phyloP scores from a whole-genome alignment of 2,329 filamentous ascomycete species.

The Exophiala alcalophila region DNA sequence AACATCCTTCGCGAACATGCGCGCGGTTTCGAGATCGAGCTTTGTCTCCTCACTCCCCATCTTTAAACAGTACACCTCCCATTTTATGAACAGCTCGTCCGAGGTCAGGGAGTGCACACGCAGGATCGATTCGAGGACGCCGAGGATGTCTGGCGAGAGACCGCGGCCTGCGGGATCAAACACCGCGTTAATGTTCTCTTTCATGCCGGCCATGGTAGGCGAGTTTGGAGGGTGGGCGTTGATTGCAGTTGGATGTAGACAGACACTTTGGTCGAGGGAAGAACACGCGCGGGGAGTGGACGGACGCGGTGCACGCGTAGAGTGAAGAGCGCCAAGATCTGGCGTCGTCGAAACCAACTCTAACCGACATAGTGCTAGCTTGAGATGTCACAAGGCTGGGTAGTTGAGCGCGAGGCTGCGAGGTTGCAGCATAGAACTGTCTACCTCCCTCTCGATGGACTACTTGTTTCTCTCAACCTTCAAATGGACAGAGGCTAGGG shows the following conservation, averaged over 20 bases:
- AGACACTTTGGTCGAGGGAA: not conserved
- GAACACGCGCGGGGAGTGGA: constrained; percentile 5
- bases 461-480: too few species aligned
- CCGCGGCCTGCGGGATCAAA: constrained; percentile 56
- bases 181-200: constrained; percentile 55
- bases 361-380: too few species aligned
- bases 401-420: too few species aligned
- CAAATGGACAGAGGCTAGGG: too few species aligned
- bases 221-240: not conserved
- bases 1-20: constrained; percentile 79
- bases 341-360: not conserved
- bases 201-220: constrained; percentile 42
- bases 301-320: constrained; percentile 12
- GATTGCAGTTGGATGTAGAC: not conserved
- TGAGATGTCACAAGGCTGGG: too few species aligned
- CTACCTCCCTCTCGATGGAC: too few species aligned
- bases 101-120: constrained; percentile 74
- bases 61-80: constrained; percentile 96
- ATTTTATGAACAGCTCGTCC: constrained; percentile 95
- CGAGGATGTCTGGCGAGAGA: constrained; percentile 72
- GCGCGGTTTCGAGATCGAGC: constrained; percentile 66
- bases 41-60: constrained; percentile 79
- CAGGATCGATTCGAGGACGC: constrained; percentile 81
- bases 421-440: too few species aligned
- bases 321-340: constrained; percentile 1